Percentiles rank a stretch among this genome's conserved stretches.
phyloP scores from a whole-genome alignment of 495 filamentous ascomycete species.

The Letharia columbiana region DNA sequence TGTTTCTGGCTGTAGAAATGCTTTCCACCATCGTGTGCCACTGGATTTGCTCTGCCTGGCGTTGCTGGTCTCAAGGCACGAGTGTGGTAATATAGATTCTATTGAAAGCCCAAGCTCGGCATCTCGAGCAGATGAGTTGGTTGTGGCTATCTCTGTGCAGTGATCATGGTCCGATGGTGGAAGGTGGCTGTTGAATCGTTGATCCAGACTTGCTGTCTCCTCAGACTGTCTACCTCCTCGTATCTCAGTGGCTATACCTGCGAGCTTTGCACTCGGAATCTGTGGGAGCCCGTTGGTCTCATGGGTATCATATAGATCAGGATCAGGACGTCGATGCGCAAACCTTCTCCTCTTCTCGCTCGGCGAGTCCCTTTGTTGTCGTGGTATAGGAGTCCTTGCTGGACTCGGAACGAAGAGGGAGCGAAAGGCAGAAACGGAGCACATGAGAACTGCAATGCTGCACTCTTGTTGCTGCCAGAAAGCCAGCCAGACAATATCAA shows the following conservation, averaged over 20 bases:
- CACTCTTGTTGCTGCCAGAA: constrained; percentile 19
- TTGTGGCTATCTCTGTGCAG: not conserved
- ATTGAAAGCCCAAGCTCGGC: not conserved
- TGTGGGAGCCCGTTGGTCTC: constrained; percentile 3
- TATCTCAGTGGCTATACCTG: not conserved
- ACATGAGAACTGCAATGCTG: constrained; percentile 18
- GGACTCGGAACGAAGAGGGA: constrained; percentile 10
- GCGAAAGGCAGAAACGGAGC: constrained; percentile 13
- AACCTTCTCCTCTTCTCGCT: constrained; percentile 2
- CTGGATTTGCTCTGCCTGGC: not conserved
- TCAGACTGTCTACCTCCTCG: not conserved
- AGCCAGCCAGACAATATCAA: constrained; percentile 15
- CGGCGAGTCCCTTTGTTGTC: not conserved
- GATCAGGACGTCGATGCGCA: not conserved
- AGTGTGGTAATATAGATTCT: not conserved
- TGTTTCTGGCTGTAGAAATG: not conserved
- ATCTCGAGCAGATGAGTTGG: not conserved
- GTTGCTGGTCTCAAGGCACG: not conserved
- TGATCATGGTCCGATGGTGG: not conserved
- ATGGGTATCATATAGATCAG: not conserved
- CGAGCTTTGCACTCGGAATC: constrained; percentile 9
- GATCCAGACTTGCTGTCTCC: not conserved
- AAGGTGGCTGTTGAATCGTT: not conserved
- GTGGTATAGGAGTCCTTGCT: not conserved
- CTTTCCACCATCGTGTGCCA: not conserved